phyloP scores from a whole-genome alignment of 805 yeast species.

The Saccharomyces mikatae region DNA sequence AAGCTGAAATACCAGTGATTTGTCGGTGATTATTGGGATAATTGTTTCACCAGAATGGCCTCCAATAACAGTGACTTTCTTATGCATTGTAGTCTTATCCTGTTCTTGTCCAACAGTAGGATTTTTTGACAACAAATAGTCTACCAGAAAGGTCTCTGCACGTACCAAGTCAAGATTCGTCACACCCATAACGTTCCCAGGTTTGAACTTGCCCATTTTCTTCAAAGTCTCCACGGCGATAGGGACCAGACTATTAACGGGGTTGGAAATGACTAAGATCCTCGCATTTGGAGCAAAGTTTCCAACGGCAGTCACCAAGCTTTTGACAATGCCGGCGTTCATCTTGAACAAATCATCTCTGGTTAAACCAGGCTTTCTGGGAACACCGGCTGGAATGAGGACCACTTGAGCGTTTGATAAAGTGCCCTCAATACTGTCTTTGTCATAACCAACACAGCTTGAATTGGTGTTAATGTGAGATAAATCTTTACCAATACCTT shows the following conservation, averaged over 20 bases:
- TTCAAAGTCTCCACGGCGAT: slow-evolving; percentile 73
- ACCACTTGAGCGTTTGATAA: slow-evolving; percentile 76
- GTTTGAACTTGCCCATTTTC: slow-evolving; percentile 62
- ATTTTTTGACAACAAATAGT: slow-evolving; percentile 6
- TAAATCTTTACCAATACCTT: slow-evolving; percentile 75
- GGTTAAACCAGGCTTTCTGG: slow-evolving; percentile 86
- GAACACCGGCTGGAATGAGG: slow-evolving; percentile 84
- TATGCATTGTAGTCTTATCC: slow-evolving; percentile 37
- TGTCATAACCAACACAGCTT: slow-evolving; percentile 56
- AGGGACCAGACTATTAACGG: slow-evolving; percentile 79
- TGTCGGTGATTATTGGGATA: slow-evolving; percentile 51
- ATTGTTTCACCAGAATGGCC: slow-evolving; percentile 83
- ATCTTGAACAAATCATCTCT: slow-evolving; percentile 79
- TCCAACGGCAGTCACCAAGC: slow-evolving; percentile 63
- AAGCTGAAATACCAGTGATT: slow-evolving; percentile 34
- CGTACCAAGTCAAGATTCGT: slow-evolving; percentile 74
- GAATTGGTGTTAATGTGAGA: slow-evolving; percentile 74
- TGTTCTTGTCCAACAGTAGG: slow-evolving; percentile 1
- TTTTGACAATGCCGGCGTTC: slow-evolving; percentile 75
- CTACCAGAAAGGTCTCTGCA: slow-evolving; percentile 58
- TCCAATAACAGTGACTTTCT: slow-evolving; percentile 68
- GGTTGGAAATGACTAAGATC: slow-evolving; percentile 64
- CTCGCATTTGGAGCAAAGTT: slow-evolving; percentile 61
- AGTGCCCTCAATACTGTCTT: slow-evolving; percentile 60
- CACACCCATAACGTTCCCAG: slow-evolving; percentile 74